Conservation (phyloP, 1,284 basidiomycete species). For the Puccinia coronata region DNA sequence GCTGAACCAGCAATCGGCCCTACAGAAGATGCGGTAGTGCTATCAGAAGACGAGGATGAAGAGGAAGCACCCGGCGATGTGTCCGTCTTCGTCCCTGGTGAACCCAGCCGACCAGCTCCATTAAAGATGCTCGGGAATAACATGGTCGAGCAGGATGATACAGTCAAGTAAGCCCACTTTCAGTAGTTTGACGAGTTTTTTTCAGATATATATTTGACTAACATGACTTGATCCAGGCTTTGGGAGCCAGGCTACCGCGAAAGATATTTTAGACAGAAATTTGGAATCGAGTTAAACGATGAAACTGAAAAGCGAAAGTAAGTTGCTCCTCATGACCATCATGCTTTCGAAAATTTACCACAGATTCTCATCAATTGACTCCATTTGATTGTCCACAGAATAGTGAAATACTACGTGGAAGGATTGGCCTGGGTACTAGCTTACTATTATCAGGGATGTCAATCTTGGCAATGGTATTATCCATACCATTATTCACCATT, state of each 20-base stretch:
- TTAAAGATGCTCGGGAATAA: conserved; percentile 66
- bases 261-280: conserved; percentile 93
- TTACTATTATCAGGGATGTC: conserved; percentile 95
- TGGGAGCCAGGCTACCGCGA: conserved; percentile 95
- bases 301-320: conserved; percentile 73
- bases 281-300: conserved; percentile 74
- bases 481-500: conserved; percentile 98
- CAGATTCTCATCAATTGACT: conserved; percentile 48
- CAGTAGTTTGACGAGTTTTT: background rate
- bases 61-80: conserved; percentile 61
- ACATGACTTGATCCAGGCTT: conserved; percentile 63
- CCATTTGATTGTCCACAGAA: conserved; percentile 61
- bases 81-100: conserved; percentile 63
- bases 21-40: conserved; percentile 39
- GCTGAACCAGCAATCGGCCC: conserved; percentile 46
- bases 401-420: conserved; percentile 84
- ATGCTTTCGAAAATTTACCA: background rate
- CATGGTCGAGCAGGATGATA: conserved; percentile 88
- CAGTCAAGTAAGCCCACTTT: conserved; percentile 72
- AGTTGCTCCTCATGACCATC: conserved; percentile 56
- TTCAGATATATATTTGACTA: background rate
- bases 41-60: conserved; percentile 52
- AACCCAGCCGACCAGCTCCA: conserved; percentile 55
- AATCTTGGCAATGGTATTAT: conserved; percentile 99
- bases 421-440: conserved; percentile 94